A percentile compares a stretch with the other conserved stretches of the same genome.
Conservation (phyloP, 805 yeast genomes). For the Candida coleopterorum region DNA sequence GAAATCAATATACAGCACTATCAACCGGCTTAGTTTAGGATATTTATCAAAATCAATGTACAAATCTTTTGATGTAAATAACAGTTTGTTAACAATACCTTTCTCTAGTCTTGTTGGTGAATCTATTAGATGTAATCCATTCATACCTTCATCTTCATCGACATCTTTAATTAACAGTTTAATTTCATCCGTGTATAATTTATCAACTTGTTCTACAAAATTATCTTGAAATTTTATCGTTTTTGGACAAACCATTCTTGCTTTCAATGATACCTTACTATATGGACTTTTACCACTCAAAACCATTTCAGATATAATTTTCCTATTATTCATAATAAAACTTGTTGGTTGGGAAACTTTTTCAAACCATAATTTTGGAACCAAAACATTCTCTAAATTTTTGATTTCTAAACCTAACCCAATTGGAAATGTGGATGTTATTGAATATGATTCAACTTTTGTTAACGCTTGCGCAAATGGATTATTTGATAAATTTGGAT, state of each 20-base stretch:
- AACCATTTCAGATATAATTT: background rate
- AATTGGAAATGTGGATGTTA: slow-evolving; percentile 1
- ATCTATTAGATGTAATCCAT: background rate
- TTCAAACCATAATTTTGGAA: slow-evolving; percentile 3
- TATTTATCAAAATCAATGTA: slow-evolving; percentile 5
- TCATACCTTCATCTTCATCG: slow-evolving; percentile 1
- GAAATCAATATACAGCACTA: slow-evolving; percentile 1
- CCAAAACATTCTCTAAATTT: slow-evolving; percentile 6
- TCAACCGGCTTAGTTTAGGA: slow-evolving; percentile 1
- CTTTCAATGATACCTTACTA: background rate
- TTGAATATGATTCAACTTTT: background rate
- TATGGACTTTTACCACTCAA: background rate
- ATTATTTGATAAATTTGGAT: slow-evolving; percentile 15
- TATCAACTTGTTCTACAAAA: slow-evolving; percentile 8
- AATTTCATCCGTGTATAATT: slow-evolving; percentile 2
- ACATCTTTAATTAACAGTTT: slow-evolving; percentile 4
- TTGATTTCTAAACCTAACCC: background rate
- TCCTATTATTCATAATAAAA: background rate
- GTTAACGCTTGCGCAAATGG: slow-evolving; percentile 24
- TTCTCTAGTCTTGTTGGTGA: background rate
- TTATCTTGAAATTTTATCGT: background rate
- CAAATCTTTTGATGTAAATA: background rate
- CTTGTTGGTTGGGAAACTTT: background rate
- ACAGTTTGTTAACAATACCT: background rate
- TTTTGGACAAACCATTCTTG: slow-evolving; percentile 15